Evolutionary conservation across 2,329 filamentous ascomycete genomes (phyloP).

Genomic region (Calonectria pauciramosa): DNA sequence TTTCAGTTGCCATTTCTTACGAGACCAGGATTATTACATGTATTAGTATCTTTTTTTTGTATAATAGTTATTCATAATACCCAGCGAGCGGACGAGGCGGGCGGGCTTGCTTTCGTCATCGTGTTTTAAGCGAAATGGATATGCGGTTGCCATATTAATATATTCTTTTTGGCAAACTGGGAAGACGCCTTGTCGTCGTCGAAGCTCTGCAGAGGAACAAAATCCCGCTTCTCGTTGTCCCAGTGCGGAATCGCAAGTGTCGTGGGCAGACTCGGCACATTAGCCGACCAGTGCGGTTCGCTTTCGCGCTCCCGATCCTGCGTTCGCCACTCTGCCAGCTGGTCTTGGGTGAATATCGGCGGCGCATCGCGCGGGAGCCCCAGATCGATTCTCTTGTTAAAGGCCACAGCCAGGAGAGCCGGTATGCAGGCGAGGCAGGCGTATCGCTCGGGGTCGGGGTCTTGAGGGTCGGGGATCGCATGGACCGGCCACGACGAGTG

Average conservation of each 20-base stretch:
- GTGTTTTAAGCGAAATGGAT: constrained; percentile 24
- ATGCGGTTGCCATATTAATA: constrained; percentile 33
- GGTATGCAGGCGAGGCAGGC: constrained; percentile 39
- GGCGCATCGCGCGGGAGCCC: constrained; percentile 35
- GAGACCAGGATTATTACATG: not conserved
- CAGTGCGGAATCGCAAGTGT: constrained; percentile 31
- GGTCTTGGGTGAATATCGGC: constrained; percentile 30
- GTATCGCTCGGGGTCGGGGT: constrained; percentile 36
- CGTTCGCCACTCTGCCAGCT: constrained; percentile 34
- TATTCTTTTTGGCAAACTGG: constrained; percentile 32
- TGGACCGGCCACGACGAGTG: constrained; percentile 28
- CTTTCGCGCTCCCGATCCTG: constrained; percentile 30
- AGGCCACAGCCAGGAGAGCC: constrained; percentile 27
- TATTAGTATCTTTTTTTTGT: not conserved
- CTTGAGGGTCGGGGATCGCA: constrained; percentile 35
- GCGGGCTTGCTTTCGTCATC: no score
- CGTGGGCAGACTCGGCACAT: constrained; percentile 20
- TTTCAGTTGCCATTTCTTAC: not conserved
- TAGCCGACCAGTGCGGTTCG: constrained; percentile 24
- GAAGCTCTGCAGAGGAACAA: constrained; percentile 24
- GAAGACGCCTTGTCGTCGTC: constrained; percentile 15
- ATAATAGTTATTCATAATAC: not conserved
- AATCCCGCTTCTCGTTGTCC: constrained; percentile 28
- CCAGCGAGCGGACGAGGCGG: not conserved
- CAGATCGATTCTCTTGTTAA: constrained; percentile 34